Base-by-base conservation (phyloP, 768 basidiomycete genomes). In the Solioccasus polychromus region DNA sequence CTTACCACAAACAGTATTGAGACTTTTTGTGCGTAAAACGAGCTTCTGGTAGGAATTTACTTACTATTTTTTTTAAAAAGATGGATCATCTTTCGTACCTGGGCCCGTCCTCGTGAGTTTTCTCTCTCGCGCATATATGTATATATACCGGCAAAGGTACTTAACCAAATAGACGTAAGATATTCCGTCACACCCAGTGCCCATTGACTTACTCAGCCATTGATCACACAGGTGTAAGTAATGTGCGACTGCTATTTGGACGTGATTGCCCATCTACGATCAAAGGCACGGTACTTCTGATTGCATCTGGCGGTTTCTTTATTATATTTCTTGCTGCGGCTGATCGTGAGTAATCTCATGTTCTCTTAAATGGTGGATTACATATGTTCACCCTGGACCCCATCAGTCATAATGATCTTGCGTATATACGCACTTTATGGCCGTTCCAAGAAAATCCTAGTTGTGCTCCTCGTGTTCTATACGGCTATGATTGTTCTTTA, bases 381-480 rank as follows among this genome's bases (percentile, higher is more conserved):
- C n/a, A 15, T 15, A 15, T 31, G 14, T 31, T 31, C 11, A 9
- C 18, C 4, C n/a, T 8, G 5, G 15, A 14, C 5, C 5, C 25
- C 2, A 40, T 15, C 30, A 61, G 59, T 60, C 8, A 35, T 54
- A 25, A 61, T 61, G 59, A 53, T 61, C 40, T 24, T 61, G 7
- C 53, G 59, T 0, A 47, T 62, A 11, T 62, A 61, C 24, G 57
- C 60, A n/a, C 46, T 62, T 44, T 61, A 61, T 30, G 17, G 31
- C 17, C 40, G 30, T 29, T 55, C 55, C 15, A 55, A 15, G 44
- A 22, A 36, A 11, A 22, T 60, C 24, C 35, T 60, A 8, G 35
- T 41, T 8, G n/a, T 48, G 18, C 50, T 60, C 9, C 48, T 61
- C 4, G 37, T 39, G 15, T 8, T 52, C 22, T 60, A 57, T 11